Percentiles rank a stretch among this genome's conserved stretches.
phyloP scores from a whole-genome alignment of 139 green algal species.

The Dunaliella primolecta region DNA sequence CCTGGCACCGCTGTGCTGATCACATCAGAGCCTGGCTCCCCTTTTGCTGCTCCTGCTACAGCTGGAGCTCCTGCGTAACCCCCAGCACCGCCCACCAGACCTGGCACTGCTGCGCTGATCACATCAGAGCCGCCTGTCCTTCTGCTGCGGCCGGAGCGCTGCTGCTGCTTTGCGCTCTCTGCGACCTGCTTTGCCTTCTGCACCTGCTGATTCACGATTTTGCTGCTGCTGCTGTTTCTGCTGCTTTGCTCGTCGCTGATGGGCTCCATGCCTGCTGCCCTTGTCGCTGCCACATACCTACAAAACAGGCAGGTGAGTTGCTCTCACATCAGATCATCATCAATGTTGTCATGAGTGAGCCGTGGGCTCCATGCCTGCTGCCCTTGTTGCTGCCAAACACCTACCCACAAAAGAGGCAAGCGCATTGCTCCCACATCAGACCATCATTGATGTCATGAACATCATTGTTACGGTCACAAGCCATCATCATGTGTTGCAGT shows the following conservation, averaged over 20 bases:
- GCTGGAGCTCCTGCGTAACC: background rate
- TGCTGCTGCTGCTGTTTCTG: background rate
- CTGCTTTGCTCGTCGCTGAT: background rate
- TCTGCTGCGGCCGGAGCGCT: background rate
- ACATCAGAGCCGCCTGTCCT: background rate
- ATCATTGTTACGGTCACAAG: no score
- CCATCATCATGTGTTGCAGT: no score
- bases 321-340: no score
- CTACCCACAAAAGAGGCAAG: background rate
- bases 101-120: background rate
- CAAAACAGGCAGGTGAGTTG: background rate
- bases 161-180: no score
- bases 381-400: background rate
- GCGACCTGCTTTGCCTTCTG: background rate
- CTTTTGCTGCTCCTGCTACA: background rate
- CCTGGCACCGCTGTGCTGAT: background rate
- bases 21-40: background rate
- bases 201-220: background rate
- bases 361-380: background rate
- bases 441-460: no score
- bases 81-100: background rate
- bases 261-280: background rate
- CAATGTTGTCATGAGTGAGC: no score
- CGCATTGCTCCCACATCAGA: no score
- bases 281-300: background rate